Base-by-base conservation (phyloP, 1,284 basidiomycete genomes). In the Spongispora temasekensis region DNA sequence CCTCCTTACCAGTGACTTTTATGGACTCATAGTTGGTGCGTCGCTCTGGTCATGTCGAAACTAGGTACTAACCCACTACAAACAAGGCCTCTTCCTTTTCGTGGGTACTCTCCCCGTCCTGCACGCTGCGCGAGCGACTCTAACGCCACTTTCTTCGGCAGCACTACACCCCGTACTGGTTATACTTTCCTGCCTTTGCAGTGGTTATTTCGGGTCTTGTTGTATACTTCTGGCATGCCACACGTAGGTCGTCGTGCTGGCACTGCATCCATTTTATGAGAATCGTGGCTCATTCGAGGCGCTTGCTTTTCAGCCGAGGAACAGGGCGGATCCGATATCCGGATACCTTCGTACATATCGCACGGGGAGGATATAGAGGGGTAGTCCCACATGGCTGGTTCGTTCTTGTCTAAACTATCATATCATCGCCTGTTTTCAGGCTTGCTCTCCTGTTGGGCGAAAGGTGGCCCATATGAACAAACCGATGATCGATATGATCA, bases 1-100 rank as follows among this genome's bases (percentile, higher is more conserved):
- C 64, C 75, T 95, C 15, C 82, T 95, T n/a, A 89, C 93, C 12
- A 89, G 88, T 71, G 91, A 94, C 76, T 95, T 94, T 69, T 95
- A 89, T 68, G 91, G 92, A 19, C 80, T 95, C 32, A 76, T 94
- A 12, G 91, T 95, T 65, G 93, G 91, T 84, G 68, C 57, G 81
- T 78, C 12, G 4, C 51, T 13, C 27, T 53, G 7, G n/a, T n/a
- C n/a, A n/a, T n/a, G n/a, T n/a, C n/a, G n/a, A n/a, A 32, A 7
- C n/a, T 10, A 0, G n/a, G 21, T 35, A 5, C 56, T 69, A 40
- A 72, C n/a, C 9, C 19, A 1, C 1, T 19, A 19, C 21, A 13
- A 31, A 53, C 21, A 35, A 87, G 88, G 89, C 6, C 76, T 92
- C 53, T 84, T 86, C 73, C 80, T 90, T 64, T 90, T 84, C 68